These are phyloP conservation scores for Tieghemiomyces parasiticus DNA, from an alignment of 192 early-diverging fungal species.

Conservation along the genomic window DNA sequence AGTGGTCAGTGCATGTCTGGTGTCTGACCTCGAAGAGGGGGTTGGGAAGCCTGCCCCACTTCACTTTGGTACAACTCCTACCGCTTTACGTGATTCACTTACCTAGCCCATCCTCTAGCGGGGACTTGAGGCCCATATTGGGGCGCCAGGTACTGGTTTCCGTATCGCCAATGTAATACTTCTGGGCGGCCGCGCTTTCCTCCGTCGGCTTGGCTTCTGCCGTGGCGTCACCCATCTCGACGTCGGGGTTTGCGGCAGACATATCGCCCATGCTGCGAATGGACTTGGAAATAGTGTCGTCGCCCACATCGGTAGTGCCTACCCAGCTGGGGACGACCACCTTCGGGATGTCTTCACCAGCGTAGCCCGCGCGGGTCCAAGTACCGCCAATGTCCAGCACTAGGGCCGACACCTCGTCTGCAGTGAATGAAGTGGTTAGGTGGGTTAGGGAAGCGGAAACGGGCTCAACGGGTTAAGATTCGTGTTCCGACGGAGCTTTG, in stretches of 20 bases:
- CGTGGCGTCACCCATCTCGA: conserved; percentile 6
- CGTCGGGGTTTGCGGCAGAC: conserved; percentile 18
- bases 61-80: too few relatives aligned
- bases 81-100: neutral
- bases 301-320: conserved; percentile 40
- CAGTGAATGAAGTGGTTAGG: too few relatives aligned
- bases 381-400: conserved; percentile 86
- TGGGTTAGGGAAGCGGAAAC: too few relatives aligned
- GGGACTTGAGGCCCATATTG: conserved; percentile 70
- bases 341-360: conserved; percentile 92
- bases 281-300: conserved; percentile 16
- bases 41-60: too few relatives aligned
- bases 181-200: conserved; percentile 17
- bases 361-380: conserved; percentile 82
- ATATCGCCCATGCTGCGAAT: conserved; percentile 13
- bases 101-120: conserved; percentile 66
- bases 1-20: too few relatives aligned
- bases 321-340: conserved; percentile 70
- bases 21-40: too few relatives aligned
- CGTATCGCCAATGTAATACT: conserved; percentile 56
- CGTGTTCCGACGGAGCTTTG: neutral
- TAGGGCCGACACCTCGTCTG: conserved; percentile 84
- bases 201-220: neutral
- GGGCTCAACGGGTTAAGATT: neutral
- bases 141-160: conserved; percentile 52